Percentiles rank a stretch among this genome's conserved stretches.
Conservation (phyloP, 768 basidiomycete genomes). For the Clitopilus passeckerianus region DNA sequence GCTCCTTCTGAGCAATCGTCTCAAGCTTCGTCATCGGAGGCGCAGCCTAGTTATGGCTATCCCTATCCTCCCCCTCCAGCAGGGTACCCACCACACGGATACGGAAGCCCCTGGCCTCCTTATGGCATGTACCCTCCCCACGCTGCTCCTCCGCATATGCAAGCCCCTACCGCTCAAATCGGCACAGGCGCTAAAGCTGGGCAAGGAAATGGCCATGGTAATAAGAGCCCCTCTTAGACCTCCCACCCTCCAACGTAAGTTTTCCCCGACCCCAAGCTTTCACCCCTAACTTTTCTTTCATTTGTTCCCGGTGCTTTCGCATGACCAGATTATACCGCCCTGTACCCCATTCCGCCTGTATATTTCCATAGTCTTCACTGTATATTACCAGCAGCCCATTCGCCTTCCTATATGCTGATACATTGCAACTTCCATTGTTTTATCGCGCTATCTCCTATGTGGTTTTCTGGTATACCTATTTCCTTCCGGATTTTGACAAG, state of each 20-base stretch:
- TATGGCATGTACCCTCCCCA: constrained; percentile 1
- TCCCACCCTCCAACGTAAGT: not conserved
- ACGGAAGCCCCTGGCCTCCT: not conserved
- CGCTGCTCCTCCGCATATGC: not conserved
- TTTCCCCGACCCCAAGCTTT: not conserved
- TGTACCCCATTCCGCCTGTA: not conserved
- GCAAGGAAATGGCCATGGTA: not conserved
- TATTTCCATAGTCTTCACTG: not conserved
- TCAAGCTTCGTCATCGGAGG: not conserved
- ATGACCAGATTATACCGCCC: too few species aligned
- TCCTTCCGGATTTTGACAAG: not conserved
- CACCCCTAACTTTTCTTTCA: not conserved
- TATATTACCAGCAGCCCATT: not conserved
- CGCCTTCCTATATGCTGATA: not conserved
- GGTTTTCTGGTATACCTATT: not conserved
- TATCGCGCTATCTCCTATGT: not conserved
- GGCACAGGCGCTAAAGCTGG: not conserved
- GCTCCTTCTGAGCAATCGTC: not conserved
- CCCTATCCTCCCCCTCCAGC: not conserved
- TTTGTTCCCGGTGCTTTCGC: not conserved
- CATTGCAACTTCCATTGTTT: not conserved
- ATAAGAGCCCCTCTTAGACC: not conserved
- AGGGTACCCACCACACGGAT: not conserved
- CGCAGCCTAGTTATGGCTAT: not conserved
- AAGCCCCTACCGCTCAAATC: not conserved